These are phyloP conservation scores for Malus domestica DNA, from an alignment of 306 rosid species.

Conservation along the genomic window ASM211411v1 NC_041793.1:34027501-34028000, in stretches of 20 bases:
- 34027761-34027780: conserved; percentile 74
- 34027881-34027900: conserved; percentile 52
- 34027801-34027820: conserved; percentile 67
- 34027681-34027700: conserved; percentile 62
- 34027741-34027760: conserved; percentile 82
- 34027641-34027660: conserved; percentile 67
- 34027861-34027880: conserved; percentile 52
- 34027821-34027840: conserved; percentile 48
- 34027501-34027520: not conserved
- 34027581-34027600: conserved; percentile 50
- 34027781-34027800: conserved; percentile 69
- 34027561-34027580: conserved; percentile 24
- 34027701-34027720: conserved; percentile 80
- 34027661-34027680: conserved; percentile 54
- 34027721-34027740: conserved; percentile 70
- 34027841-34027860: conserved; percentile 41
- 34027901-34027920: conserved; percentile 58
- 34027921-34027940: conserved; percentile 44
- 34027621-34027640: conserved; percentile 46
- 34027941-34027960: conserved; percentile 43
- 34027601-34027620: conserved; percentile 50
- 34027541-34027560: not conserved
- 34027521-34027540: not conserved
- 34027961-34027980: conserved; percentile 34
- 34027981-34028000: conserved; percentile 27